These are phyloP conservation scores for Diaporthe destruens DNA, from an alignment of 2,329 filamentous ascomycete species.

Conservation along the genomic window DNA sequence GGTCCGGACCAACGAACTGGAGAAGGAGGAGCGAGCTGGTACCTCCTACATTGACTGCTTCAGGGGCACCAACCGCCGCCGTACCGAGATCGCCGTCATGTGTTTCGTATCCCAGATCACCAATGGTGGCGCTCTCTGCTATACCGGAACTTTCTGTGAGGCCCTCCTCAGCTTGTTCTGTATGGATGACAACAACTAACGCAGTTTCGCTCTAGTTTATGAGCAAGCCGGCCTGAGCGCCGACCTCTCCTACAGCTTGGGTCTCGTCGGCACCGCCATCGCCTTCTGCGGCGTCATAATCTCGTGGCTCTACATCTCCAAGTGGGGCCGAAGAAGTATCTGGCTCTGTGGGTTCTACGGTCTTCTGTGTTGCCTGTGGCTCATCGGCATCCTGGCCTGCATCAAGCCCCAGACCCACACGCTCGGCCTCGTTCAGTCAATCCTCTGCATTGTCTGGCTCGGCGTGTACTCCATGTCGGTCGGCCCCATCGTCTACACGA, in stretches of 20 bases:
- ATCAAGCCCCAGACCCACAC: conserved; percentile 51
- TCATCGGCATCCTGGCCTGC: conserved; percentile 57
- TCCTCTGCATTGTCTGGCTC: conserved; percentile 59
- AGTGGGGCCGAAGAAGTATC: conserved; percentile 57
- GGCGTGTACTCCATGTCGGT: conserved; percentile 58
- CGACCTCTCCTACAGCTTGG: conserved; percentile 55
- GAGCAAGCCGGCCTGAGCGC: conserved; percentile 57
- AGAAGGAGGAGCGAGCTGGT: conserved; percentile 56
- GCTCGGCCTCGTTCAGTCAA: conserved; percentile 56
- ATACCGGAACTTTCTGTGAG: conserved; percentile 56
- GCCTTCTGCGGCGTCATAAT: conserved; percentile 58
- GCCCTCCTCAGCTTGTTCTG: too few species aligned
- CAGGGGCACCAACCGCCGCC: conserved; percentile 59
- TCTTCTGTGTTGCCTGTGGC: conserved; percentile 56
- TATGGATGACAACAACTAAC: neutral
- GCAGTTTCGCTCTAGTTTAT: conserved; percentile 49
- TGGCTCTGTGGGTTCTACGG: conserved; percentile 56
- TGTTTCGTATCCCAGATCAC: conserved; percentile 58
- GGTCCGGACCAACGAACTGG: conserved; percentile 60
- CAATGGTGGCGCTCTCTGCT: conserved; percentile 56
- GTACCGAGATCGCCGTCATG: conserved; percentile 60
- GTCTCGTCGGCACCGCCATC: conserved; percentile 57
- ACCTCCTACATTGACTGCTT: conserved; percentile 61
- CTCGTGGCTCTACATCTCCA: conserved; percentile 59
- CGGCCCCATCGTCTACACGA: conserved; percentile 60